Evolutionary conservation across 768 basidiomycete genomes (phyloP).

Genomic region (Collybia mongolica): DNA sequence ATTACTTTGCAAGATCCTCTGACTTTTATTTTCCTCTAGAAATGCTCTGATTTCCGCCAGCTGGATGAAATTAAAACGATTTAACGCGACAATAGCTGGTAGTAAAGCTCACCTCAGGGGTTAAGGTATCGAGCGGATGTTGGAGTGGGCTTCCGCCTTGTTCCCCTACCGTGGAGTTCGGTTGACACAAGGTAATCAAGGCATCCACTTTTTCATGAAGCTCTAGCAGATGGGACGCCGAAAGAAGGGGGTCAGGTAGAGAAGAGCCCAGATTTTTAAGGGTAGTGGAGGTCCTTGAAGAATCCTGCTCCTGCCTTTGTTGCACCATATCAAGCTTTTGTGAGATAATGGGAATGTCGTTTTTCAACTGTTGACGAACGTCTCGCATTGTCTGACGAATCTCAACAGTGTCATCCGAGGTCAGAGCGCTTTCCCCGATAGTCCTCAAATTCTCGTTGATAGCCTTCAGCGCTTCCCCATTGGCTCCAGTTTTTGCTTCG

Average conservation of each 20-base stretch:
- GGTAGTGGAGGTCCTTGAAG: background rate
- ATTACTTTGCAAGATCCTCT: constrained; percentile 48
- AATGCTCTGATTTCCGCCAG: constrained; percentile 44
- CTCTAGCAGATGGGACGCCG: constrained; percentile 3
- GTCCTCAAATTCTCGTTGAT: background rate
- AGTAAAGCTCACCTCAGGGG: background rate
- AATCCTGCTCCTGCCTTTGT: constrained; percentile 14
- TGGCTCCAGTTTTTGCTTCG: constrained; percentile 8
- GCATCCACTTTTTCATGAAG: constrained; percentile 16
- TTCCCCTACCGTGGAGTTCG: background rate
- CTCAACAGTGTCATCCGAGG: background rate
- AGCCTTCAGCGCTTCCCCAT: constrained; percentile 4
- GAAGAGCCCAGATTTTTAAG: constrained; percentile 9
- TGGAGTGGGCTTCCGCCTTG: background rate
- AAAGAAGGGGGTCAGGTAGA: background rate
- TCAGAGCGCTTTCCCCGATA: constrained; percentile 20
- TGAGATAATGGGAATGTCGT: constrained; percentile 33
- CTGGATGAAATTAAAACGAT: background rate
- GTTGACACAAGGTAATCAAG: constrained; percentile 3
- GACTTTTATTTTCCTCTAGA: constrained; percentile 46
- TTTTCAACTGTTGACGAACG: constrained; percentile 31
- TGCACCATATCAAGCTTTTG: constrained; percentile 28
- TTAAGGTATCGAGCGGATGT: background rate
- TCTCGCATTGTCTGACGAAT: constrained; percentile 14
- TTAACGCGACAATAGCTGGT: too few relatives aligned